Conservation (phyloP, 345 rosid species). For the Gossypioides kirkii region DNA sequence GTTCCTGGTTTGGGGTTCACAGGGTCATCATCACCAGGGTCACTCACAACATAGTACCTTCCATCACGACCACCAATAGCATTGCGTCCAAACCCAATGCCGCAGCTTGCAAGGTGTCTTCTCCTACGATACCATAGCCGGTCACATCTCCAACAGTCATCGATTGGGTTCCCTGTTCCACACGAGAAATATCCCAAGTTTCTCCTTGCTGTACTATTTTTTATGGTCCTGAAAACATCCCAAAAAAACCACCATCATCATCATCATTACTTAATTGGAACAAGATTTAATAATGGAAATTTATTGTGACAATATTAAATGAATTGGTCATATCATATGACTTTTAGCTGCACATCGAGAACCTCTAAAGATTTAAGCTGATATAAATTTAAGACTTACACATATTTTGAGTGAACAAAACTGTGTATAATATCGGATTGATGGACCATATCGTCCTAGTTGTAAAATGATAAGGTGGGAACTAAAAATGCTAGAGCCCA, state of each 20-base stretch:
- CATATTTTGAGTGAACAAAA: too few species aligned
- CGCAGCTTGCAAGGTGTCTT: conserved; percentile 56
- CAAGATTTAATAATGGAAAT: background rate
- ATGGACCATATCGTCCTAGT: too few species aligned
- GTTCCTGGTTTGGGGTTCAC: conserved; percentile 74
- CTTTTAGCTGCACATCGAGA: too few species aligned
- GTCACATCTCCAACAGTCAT: conserved; percentile 90
- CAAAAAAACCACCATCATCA: background rate
- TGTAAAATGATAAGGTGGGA: too few species aligned
- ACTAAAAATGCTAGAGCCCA: too few species aligned
- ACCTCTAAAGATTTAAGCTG: too few species aligned
- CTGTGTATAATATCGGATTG: too few species aligned
- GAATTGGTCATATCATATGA: too few species aligned
- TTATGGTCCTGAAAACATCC: conserved; percentile 43
- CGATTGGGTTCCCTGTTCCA: conserved; percentile 72
- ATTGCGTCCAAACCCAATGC: conserved; percentile 73
- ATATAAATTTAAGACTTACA: too few species aligned
- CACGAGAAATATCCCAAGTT: conserved; percentile 55
- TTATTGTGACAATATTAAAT: background rate
- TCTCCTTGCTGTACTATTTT: conserved; percentile 71
- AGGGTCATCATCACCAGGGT: conserved; percentile 55
- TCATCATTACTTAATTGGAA: background rate
- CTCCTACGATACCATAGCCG: conserved; percentile 47
- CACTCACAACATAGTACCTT: conserved; percentile 54
- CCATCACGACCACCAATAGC: conserved; percentile 83